Percentiles rank a stretch among this genome's conserved stretches.
These are phyloP conservation scores for Kalmanozyma brasiliensis DNA, from an alignment of 1,284 basidiomycete species.

Conservation along the genomic window DNA sequence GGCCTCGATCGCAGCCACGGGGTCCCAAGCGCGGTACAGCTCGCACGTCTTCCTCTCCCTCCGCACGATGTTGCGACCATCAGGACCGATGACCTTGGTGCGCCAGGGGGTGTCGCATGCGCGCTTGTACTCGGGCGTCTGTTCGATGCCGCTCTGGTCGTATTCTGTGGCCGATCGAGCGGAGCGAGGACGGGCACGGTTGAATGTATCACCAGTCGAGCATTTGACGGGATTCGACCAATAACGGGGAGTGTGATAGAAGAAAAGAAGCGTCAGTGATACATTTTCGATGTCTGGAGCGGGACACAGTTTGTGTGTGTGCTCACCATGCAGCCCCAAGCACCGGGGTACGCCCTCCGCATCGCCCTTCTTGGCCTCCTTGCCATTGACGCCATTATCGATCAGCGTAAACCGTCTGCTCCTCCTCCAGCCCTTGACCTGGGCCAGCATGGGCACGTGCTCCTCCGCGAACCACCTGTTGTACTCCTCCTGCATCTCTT, in stretches of 20 bases:
- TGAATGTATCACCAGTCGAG: no score
- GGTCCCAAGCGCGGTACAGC: slow-evolving; percentile 57
- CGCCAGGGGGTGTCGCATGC: slow-evolving; percentile 48
- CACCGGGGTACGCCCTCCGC: slow-evolving; percentile 27
- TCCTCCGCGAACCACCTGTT: slow-evolving; percentile 55
- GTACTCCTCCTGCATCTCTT: slow-evolving; percentile 24
- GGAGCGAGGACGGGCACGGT: no score
- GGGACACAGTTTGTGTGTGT: not conserved
- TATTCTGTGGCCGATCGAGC: slow-evolving; percentile 23
- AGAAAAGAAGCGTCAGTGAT: slow-evolving; percentile 1
- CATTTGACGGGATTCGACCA: no score
- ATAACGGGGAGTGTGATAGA: no score
- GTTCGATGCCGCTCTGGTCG: slow-evolving; percentile 13
- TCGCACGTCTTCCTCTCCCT: slow-evolving; percentile 51
- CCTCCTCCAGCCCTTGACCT: slow-evolving; percentile 57
- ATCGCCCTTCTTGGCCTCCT: slow-evolving; percentile 16
- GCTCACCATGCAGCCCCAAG: slow-evolving; percentile 53
- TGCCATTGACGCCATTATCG: slow-evolving; percentile 46
- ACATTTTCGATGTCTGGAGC: not conserved
- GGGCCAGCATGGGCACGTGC: slow-evolving; percentile 43
- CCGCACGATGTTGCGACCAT: slow-evolving; percentile 19
- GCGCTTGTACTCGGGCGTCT: slow-evolving; percentile 35
- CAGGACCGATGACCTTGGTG: slow-evolving; percentile 19
- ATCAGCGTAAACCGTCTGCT: slow-evolving; percentile 54
- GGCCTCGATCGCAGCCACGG: slow-evolving; percentile 30